phyloP scores from a whole-genome alignment of 2,329 filamentous ascomycete genomes.

The Aspergillus felis region DNA sequence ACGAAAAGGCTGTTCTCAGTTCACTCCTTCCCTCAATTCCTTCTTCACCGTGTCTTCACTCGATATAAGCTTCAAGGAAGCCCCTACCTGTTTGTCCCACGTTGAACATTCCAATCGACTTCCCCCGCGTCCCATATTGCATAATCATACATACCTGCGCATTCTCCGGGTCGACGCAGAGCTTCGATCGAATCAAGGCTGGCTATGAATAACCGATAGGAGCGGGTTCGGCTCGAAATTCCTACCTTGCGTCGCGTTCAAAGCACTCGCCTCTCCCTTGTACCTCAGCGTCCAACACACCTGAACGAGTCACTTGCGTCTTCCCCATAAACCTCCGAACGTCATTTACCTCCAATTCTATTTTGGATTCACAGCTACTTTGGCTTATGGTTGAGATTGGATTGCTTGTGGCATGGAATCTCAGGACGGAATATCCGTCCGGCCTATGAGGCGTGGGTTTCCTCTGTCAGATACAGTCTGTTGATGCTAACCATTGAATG shows the following conservation, averaged over 20 bases:
- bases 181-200: slow-evolving; percentile 12
- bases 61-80: neutral
- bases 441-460: slow-evolving; percentile 64
- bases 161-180: slow-evolving; percentile 32
- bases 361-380: slow-evolving; percentile 1
- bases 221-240: slow-evolving; percentile 2
- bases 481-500: slow-evolving; percentile 13
- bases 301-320: neutral
- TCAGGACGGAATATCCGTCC: slow-evolving; percentile 54
- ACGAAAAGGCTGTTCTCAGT: slow-evolving; percentile 7
- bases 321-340: neutral
- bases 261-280: slow-evolving; percentile 1
- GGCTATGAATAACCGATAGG: slow-evolving; percentile 17
- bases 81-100: slow-evolving; percentile 7
- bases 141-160: slow-evolving; percentile 18
- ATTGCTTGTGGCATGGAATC: slow-evolving; percentile 37
- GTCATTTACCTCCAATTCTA: neutral
- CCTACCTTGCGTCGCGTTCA: slow-evolving; percentile 12
- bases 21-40: slow-evolving; percentile 10
- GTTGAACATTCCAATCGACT: slow-evolving; percentile 27
- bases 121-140: slow-evolving; percentile 23
- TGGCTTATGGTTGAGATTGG: slow-evolving; percentile 29
- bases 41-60: neutral
- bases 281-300: slow-evolving; percentile 5
- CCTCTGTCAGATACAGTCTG: slow-evolving; percentile 1